A percentile compares a stretch with the other conserved stretches of the same genome.
Conservation (phyloP, 371 early-diverging fungal species). For the Haplosporangium sp. region DNA sequence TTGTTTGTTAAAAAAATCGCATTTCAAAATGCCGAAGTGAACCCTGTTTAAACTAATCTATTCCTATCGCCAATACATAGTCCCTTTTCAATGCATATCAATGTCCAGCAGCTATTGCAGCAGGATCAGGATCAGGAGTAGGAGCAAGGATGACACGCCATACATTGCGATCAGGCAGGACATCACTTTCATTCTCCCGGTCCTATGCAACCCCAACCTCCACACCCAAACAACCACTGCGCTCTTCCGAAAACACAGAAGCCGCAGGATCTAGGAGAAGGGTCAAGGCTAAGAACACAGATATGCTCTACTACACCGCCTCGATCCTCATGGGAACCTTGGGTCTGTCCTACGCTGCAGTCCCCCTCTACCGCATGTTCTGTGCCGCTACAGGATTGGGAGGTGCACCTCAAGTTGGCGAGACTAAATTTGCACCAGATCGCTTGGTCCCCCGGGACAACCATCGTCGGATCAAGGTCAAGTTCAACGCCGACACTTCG, state of each 20-base stretch:
- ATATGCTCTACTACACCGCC: slow-evolving; percentile 71
- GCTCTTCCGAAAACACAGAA: slow-evolving; percentile 21
- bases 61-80: too few relatives aligned
- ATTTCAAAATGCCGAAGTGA: too few relatives aligned
- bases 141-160: too few relatives aligned
- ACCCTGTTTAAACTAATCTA: too few relatives aligned
- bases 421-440: slow-evolving; percentile 67
- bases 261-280: slow-evolving; percentile 30
- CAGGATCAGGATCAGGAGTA: too few relatives aligned
- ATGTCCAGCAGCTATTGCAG: too few relatives aligned
- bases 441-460: slow-evolving; percentile 71
- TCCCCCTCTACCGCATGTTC: slow-evolving; percentile 95
- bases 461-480: slow-evolving; percentile 79
- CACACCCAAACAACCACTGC: slow-evolving; percentile 9
- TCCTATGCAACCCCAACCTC: slow-evolving; percentile 19
- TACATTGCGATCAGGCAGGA: neutral
- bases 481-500: slow-evolving; percentile 87
- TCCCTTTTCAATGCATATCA: too few relatives aligned
- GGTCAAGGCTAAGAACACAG: slow-evolving; percentile 44
- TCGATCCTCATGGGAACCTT: slow-evolving; percentile 86
- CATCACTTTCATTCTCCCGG: neutral
- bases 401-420: slow-evolving; percentile 83
- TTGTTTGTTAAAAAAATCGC: too few relatives aligned
- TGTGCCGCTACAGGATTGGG: slow-evolving; percentile 94
- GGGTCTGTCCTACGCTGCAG: slow-evolving; percentile 94